Evolutionary conservation across 148 eudicot species (phyloP).

Genomic region (Camellia sinensis): DNA sequence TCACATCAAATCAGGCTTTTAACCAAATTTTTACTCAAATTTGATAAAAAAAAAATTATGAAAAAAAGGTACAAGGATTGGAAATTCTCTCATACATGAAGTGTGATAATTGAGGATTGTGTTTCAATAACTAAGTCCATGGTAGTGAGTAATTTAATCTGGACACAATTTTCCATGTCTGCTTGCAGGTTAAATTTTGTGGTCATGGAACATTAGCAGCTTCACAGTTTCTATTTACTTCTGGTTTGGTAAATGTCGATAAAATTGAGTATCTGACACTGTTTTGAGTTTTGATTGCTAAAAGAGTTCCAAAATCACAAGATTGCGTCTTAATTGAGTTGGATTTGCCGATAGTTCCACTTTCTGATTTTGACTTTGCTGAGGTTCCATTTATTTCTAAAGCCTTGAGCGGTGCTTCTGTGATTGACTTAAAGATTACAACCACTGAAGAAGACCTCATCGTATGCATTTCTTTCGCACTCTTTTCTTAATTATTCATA

Average conservation of each 20-base stretch:
- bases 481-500: neutral
- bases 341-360: conserved; percentile 53
- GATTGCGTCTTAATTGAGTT: conserved; percentile 50
- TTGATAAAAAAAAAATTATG: too few relatives aligned
- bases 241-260: conserved; percentile 47
- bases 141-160: neutral
- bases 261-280: conserved; percentile 62
- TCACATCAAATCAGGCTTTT: too few relatives aligned
- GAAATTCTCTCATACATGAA: neutral
- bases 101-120: neutral
- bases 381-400: conserved; percentile 42
- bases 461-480: conserved; percentile 35
- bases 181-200: conserved; percentile 62
- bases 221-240: conserved; percentile 65
- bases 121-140: neutral
- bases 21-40: too few relatives aligned
- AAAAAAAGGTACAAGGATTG: too few relatives aligned
- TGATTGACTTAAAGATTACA: conserved; percentile 50
- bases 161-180: neutral
- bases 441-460: conserved; percentile 45
- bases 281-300: conserved; percentile 71
- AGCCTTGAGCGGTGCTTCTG: conserved; percentile 40
- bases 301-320: conserved; percentile 36
- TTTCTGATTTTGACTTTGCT: conserved; percentile 31
- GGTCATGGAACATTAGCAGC: conserved; percentile 95